These are phyloP conservation scores for Magnaporthiopsis incrustans DNA, from an alignment of 2,329 filamentous ascomycete species.

Conservation along the genomic window DNA sequence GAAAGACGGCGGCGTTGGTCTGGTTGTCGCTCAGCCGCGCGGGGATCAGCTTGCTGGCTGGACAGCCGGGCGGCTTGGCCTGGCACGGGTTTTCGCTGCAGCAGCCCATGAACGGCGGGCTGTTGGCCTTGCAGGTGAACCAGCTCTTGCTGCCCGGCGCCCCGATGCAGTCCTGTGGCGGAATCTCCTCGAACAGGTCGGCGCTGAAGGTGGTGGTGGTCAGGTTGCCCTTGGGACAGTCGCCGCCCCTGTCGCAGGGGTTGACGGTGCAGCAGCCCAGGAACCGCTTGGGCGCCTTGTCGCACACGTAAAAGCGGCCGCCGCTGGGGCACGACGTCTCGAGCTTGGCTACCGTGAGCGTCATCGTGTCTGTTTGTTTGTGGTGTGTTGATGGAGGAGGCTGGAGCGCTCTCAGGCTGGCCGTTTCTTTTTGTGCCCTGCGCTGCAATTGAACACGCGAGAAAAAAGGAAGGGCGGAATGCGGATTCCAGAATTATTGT, in stretches of 20 bases:
- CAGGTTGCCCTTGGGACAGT: constrained; percentile 24
- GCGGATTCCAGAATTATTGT: no score
- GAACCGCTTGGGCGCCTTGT: constrained; percentile 23
- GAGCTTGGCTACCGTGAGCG: not conserved
- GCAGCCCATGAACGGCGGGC: constrained; percentile 30
- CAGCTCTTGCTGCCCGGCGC: constrained; percentile 17
- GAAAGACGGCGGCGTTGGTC: constrained; percentile 3
- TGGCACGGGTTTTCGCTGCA: constrained; percentile 27
- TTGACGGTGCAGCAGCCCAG: constrained; percentile 30
- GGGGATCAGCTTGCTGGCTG: not conserved
- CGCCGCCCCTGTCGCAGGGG: constrained; percentile 19
- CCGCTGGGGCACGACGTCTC: constrained; percentile 20
- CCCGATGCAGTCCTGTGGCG: constrained; percentile 23
- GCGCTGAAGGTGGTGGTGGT: constrained; percentile 20
- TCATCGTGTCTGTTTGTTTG: not conserved
- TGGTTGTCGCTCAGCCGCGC: constrained; percentile 6
- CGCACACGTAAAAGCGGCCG: constrained; percentile 29
- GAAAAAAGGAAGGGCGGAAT: no score
- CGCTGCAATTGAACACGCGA: no score
- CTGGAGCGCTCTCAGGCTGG: no score
- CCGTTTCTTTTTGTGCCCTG: no score
- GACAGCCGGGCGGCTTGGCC: not conserved
- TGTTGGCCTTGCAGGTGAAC: constrained; percentile 24
- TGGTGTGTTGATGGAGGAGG: not conserved
- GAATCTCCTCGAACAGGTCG: constrained; percentile 18